These are phyloP conservation scores for Candida ulmi DNA, from an alignment of 805 yeast genomes.

Conservation along the genomic window DNA sequence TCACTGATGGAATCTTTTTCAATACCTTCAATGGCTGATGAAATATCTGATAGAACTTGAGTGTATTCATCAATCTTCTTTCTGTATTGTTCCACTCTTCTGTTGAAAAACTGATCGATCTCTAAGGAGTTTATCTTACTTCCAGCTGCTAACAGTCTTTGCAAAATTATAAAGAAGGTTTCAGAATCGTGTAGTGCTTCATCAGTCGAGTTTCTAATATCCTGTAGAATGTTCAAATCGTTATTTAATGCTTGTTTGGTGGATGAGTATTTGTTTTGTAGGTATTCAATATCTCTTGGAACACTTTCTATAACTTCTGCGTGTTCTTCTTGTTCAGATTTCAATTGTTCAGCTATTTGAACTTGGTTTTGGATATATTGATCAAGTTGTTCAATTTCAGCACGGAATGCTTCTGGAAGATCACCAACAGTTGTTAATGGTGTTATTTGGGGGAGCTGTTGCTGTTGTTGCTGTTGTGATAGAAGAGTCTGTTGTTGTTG, in stretches of 20 bases:
- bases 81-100: constrained; percentile 29
- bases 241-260: constrained; percentile 57
- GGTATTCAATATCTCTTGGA: constrained; percentile 64
- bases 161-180: constrained; percentile 46
- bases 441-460: constrained; percentile 45
- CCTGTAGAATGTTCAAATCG: constrained; percentile 40
- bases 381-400: constrained; percentile 65
- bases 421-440: constrained; percentile 75
- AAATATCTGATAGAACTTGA: constrained; percentile 45
- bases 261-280: constrained; percentile 54
- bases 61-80: constrained; percentile 46
- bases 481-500: constrained; percentile 9
- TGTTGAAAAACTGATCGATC: constrained; percentile 51
- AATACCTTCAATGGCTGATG: constrained; percentile 56
- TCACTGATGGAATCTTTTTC: constrained; percentile 44
- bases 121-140: constrained; percentile 51
- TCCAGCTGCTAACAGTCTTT: constrained; percentile 47
- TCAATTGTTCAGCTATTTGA: constrained; percentile 61
- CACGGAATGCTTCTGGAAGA: constrained; percentile 63
- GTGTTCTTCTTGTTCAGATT: constrained; percentile 58
- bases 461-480: constrained; percentile 25
- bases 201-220: constrained; percentile 38
- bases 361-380: constrained; percentile 70
- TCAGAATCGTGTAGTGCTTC: constrained; percentile 39
- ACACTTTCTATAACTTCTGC: constrained; percentile 59